Base-by-base conservation (phyloP, 106 monocot species). In the Ottelia alismoides region DNA sequence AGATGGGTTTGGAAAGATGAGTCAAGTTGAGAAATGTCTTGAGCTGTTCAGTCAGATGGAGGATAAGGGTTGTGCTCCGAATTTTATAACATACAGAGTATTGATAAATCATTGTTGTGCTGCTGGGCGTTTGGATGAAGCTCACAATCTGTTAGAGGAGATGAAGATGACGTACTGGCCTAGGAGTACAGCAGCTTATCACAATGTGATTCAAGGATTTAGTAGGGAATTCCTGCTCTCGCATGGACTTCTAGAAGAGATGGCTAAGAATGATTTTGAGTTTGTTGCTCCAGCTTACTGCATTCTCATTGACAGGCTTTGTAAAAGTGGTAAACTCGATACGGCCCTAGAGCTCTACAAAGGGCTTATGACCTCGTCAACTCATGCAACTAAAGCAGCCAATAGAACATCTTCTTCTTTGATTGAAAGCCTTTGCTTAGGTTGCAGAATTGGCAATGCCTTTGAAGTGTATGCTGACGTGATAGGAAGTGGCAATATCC, bases 101-200 rank as follows among this genome's bases (percentile, higher is more conserved):
- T 54, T 98, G 62, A 98, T 98, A 57, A 80, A 68, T 67, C 85
- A 98, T 51, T 98, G 82, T 51, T 98, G 96, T 72, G 47, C 72
- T 57, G 78, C 74, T 76, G 85, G 82, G 19, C 70, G 76, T 58
- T 76, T 98, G 56, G 89, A 98, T 60, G 70, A 98, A 51, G 96
- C 96, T 22, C 74, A 45, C 54, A 45, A 20, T 27, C 60, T 98
- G 57, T 73, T 98, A 53, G 74, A 80, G 56, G 96, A 90, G 68
- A 98, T 90, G 90, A 98, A 90, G 47, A 78, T 79, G 47, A 98
- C 90, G 20, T 77, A 82, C 48, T 98, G 89, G 89, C 82, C 96
- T 16, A 78, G 44, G 47, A 49, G 75, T 57, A 43, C 62, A 22
- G 59, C 64, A 45, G 71, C 69, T 26, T 80, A 79, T 44, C 26